Evolutionary conservation across 805 yeast genomes (phyloP).

Genomic region (Saccharomycopsis microspora): DNA sequence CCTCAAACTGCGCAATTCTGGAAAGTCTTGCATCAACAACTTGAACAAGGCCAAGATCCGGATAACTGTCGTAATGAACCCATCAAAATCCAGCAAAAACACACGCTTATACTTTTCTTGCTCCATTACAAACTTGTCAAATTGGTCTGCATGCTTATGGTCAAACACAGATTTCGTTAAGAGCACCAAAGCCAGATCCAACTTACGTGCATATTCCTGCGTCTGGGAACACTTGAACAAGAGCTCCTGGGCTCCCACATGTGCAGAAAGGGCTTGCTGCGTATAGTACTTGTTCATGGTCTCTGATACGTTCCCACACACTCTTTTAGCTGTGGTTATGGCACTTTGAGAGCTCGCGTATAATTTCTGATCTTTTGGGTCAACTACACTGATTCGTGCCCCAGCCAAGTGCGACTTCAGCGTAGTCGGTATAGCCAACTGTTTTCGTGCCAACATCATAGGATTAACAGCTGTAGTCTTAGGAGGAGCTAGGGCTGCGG

Average conservation of each 20-base stretch:
- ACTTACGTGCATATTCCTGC: constrained; percentile 5
- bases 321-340: constrained; percentile 11
- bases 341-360: constrained; percentile 13
- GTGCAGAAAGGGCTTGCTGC: background rate
- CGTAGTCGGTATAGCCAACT: constrained; percentile 2
- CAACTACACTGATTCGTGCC: constrained; percentile 14
- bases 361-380: constrained; percentile 14
- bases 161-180: constrained; percentile 6
- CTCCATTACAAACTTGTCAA: constrained; percentile 2
- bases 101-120: constrained; percentile 12
- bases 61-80: constrained; percentile 10
- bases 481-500: background rate
- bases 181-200: constrained; percentile 8
- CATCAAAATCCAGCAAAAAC: constrained; percentile 10
- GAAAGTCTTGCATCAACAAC: constrained; percentile 12
- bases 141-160: constrained; percentile 8
- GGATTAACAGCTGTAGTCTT: background rate
- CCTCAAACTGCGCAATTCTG: constrained; percentile 9
- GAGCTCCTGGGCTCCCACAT: constrained; percentile 6
- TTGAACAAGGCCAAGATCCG: constrained; percentile 7
- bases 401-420: constrained; percentile 8
- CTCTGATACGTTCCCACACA: constrained; percentile 8
- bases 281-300: background rate
- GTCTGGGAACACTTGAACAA: constrained; percentile 7
- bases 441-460: background rate